Conservation (phyloP, 1,139 yeast species). For the Lodderomyces parapsilosis region DNA sequence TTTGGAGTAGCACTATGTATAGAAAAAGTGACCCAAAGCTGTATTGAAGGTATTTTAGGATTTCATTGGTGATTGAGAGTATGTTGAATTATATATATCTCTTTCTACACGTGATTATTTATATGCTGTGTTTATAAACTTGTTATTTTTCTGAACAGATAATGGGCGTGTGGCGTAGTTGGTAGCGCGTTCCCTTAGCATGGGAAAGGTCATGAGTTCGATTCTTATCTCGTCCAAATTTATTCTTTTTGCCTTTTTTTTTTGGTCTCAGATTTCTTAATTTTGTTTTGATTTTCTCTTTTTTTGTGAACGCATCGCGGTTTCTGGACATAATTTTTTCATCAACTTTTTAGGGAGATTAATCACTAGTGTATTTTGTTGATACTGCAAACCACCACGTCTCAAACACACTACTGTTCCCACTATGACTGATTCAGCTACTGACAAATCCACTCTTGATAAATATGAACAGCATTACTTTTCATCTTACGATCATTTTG, state of each 20-base stretch:
- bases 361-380: no score
- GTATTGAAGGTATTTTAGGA: no score
- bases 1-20: no score
- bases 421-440: slow-evolving; percentile 34
- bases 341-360: no score
- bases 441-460: slow-evolving; percentile 54
- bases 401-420: no score
- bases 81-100: no score
- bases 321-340: no score
- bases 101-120: neutral
- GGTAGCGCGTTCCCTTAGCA: slow-evolving; percentile 73
- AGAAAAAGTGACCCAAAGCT: no score
- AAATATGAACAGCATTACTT: slow-evolving; percentile 88
- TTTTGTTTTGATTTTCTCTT: no score
- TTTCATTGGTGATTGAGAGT: no score
- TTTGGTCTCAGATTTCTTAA: slow-evolving; percentile 17
- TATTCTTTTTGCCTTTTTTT: slow-evolving; percentile 15
- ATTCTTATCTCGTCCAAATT: slow-evolving; percentile 61
- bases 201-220: slow-evolving; percentile 68
- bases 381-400: no score
- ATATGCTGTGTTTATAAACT: neutral
- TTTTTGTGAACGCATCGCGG: neutral
- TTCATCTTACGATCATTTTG: slow-evolving; percentile 93
- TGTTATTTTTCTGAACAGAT: neutral
- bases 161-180: slow-evolving; percentile 68